These are phyloP conservation scores for Penicillium sp. DNA, from an alignment of 2,329 filamentous ascomycete species.

Conservation along the genomic window DNA sequence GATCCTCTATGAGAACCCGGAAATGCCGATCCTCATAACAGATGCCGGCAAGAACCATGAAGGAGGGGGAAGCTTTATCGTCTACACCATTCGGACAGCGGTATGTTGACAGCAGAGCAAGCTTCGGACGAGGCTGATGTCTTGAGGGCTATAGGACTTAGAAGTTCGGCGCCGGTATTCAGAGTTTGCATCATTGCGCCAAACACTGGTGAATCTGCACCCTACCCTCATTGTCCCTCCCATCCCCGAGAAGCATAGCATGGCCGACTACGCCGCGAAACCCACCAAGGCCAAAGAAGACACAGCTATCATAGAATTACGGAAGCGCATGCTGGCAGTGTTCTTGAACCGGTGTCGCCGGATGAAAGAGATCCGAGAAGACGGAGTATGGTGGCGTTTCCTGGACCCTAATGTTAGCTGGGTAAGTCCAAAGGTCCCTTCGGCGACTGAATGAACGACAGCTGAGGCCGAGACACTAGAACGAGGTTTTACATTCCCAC, in stretches of 20 bases:
- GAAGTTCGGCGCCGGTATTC: constrained; percentile 95
- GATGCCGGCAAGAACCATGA: constrained; percentile 95
- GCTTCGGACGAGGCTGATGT: constrained; percentile 9
- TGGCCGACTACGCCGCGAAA: constrained; percentile 97
- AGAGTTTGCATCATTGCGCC: constrained; percentile 88
- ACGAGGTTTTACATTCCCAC: constrained; percentile 90
- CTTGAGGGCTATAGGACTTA: constrained; percentile 67
- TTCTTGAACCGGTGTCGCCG: constrained; percentile 91
- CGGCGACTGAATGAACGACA: background rate
- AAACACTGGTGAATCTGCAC: constrained; percentile 86
- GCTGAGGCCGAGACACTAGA: constrained; percentile 53
- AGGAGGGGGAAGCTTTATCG: constrained; percentile 89
- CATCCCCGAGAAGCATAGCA: constrained; percentile 97
- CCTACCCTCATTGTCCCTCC: constrained; percentile 94
- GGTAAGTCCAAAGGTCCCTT: constrained; percentile 57
- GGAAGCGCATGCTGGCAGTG: constrained; percentile 95
- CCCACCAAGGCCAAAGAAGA: constrained; percentile 98
- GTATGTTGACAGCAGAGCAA: constrained; percentile 51
- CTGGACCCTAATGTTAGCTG: constrained; percentile 98
- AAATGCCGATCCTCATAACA: constrained; percentile 85
- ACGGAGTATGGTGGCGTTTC: constrained; percentile 97
- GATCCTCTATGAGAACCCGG: constrained; percentile 92
- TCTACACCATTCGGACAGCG: constrained; percentile 94
- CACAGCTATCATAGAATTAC: constrained; percentile 90
- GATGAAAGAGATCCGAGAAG: constrained; percentile 89